Percentiles rank a stretch among this genome's conserved stretches.
These are phyloP conservation scores for Metschnikowia sp. DNA, from an alignment of 805 yeast genomes.

Conservation along the genomic window DNA sequence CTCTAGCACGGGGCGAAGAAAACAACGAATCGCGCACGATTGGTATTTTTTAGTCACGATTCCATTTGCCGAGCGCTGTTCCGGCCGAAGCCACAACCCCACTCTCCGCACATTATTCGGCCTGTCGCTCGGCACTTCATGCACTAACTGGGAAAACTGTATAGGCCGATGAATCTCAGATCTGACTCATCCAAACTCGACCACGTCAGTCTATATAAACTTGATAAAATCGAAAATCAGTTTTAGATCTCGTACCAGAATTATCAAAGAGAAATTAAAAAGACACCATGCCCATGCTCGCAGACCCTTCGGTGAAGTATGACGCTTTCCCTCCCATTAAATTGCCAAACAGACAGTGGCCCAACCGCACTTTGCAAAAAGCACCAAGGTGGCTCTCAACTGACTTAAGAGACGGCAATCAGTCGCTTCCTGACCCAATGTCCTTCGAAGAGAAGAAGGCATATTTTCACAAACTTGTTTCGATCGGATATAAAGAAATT, in stretches of 20 bases:
- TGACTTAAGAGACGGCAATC: constrained; percentile 81
- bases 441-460: constrained; percentile 71
- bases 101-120: constrained; percentile 5
- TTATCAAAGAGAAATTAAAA: not conserved
- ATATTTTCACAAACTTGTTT: constrained; percentile 65
- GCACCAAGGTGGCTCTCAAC: constrained; percentile 84
- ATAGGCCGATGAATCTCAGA: not conserved
- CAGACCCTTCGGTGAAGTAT: constrained; percentile 65
- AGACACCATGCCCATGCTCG: constrained; percentile 27
- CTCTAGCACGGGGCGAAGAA: too few species aligned
- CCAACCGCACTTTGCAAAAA: constrained; percentile 50
- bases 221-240: not conserved
- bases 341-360: constrained; percentile 70
- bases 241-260: not conserved
- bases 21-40: too few species aligned
- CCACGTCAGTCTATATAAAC: not conserved
- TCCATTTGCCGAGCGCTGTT: constrained; percentile 1
- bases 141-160: not conserved
- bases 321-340: constrained; percentile 52
- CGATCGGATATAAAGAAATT: constrained; percentile 76
- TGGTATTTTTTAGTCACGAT: not conserved
- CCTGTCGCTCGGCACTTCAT: not conserved
- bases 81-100: constrained; percentile 4
- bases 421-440: constrained; percentile 85
- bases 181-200: constrained; percentile 4